A percentile compares a stretch with the other conserved stretches of the same genome.
These are phyloP conservation scores for Boletus tomentosulus DNA, from an alignment of 768 basidiomycete genomes.

Conservation along the genomic window DNA sequence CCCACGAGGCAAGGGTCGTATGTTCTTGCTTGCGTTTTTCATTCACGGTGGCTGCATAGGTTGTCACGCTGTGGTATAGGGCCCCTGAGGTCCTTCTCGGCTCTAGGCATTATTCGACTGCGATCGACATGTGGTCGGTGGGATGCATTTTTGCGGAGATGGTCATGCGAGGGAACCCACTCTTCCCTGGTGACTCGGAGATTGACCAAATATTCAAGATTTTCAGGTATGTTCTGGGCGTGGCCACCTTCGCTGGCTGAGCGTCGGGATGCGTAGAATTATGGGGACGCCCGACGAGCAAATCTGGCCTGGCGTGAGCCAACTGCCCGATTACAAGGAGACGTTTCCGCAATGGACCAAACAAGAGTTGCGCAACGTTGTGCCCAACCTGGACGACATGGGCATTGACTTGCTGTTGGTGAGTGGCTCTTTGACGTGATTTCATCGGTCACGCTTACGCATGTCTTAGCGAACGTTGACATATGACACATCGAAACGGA, in stretches of 20 bases:
- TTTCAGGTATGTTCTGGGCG: constrained; percentile 62
- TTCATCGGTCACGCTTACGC: background rate
- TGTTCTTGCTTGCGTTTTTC: constrained; percentile 4
- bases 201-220: constrained; percentile 99
- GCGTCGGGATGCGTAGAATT: constrained; percentile 48
- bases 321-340: constrained; percentile 91
- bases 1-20: constrained; percentile 76
- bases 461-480: constrained; percentile 55
- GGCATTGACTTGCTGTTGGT: constrained; percentile 83
- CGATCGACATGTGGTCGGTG: constrained; percentile 99
- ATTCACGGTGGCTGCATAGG: constrained; percentile 45
- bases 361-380: constrained; percentile 63
- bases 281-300: constrained; percentile 93
- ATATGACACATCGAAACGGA: constrained; percentile 88
- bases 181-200: constrained; percentile 99
- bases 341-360: constrained; percentile 94
- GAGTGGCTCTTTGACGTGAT: constrained; percentile 8
- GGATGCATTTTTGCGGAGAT: constrained; percentile 99
- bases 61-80: constrained; percentile 98
- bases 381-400: constrained; percentile 67
- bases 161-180: constrained; percentile 85
- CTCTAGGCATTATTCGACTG: constrained; percentile 93
- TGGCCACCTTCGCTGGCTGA: background rate
- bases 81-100: constrained; percentile 97
- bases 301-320: constrained; percentile 85